Base-by-base conservation (phyloP, 1,139 yeast genomes). In the Meyerozyma guilliermondii region DNA sequence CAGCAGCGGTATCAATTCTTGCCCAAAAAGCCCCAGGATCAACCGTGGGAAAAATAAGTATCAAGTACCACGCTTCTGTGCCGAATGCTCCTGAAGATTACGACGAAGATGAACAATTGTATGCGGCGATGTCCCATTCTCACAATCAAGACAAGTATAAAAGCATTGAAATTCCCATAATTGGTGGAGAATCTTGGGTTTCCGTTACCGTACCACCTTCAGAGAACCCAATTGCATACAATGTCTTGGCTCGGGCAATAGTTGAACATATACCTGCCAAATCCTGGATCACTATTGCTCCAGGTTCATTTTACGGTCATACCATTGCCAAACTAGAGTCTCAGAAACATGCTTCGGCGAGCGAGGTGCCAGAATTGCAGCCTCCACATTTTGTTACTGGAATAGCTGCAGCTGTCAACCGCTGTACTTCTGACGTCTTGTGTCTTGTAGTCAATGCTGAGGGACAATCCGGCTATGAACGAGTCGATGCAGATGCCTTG, bases 381-480 rank as follows among this genome's bases (percentile, higher is more conserved):
- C 85, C 85, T 3, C 85, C 85, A 0, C 80, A 75, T 53, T 67
- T 71, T 40, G 61, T 80, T 23, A 74, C 82, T 0, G 85, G 85
- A 0, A 63, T 71, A 11, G 50, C 71, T 1, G 84, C 76, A 0
- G 58, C 80, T 0, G 34, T 77, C 2, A 50, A 65, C 1, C 62
- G 79, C 0, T 61, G 55, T 24, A 41, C 40, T 9, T 30, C 42
- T 17, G 23, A 41, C 2, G 49, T 56, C 10, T 26, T 57, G 5
- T 44, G 65, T 2, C 50, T 78, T 10, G 66, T 69, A 0, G 58
- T 77, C 45, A 70, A 76, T 48, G 70, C 81, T 11, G 83, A 78
- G 55, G 83, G 84, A 17, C 80, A 76, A 37, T 65, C 76, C n/a
- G 83, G 82, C 2, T 71, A 59, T 48, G 83, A 79, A 47, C 20